Base-by-base conservation (phyloP, 768 basidiomycete species). In the Lyophyllum atratum region DNA sequence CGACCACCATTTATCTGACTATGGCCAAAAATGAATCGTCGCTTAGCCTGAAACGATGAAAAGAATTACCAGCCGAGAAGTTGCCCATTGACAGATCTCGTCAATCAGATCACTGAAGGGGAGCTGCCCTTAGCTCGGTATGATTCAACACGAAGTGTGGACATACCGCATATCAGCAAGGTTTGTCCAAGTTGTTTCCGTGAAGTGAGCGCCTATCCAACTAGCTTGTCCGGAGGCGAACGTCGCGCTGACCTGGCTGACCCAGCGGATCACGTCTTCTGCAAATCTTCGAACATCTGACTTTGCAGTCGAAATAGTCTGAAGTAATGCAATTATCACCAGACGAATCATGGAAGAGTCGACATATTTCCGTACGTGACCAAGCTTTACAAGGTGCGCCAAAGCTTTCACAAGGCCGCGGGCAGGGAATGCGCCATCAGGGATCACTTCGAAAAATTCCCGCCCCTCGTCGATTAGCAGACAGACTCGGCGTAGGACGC, bases 401-500 rank as follows among this genome's bases (percentile, higher is more conserved):
- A 64, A 24, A 28, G 55, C 58, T 40, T 52, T 58, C 17, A 64
- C 22, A 15, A 64, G 52, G n/a, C 63, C 53, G 9, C 61, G 60
- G 5, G 55, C 55, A 43, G 63, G 63, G 19, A 64, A 56, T 22
- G 49, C 31, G 44, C 55, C 49, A 39, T 64, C 63, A n/a, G 63
- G 61, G 29, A 62, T 49, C 3, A 62, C 15, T 7, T 58, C 60
- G 22, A 64, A 31, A 8, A 64, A 50, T 15, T 49, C 54, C 25
- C 46, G 24, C 4, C 52, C 47, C 8, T n/a, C 25, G 21, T 61
- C 62, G 26, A 59, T 44, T 9, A 49, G 50, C 28, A 28, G 11
- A 33, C 39, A 8, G 31, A 56, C 55, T 29, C 56, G 29, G 45
- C 52, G 0, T 24, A 24, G 47, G 37, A 54, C 43, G 15, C 44